Percentiles rank a stretch among this genome's conserved stretches.
These are phyloP conservation scores for Elsinoe fawcettii DNA, from an alignment of 2,329 filamentous ascomycete genomes.

Conservation along the genomic window DNA sequence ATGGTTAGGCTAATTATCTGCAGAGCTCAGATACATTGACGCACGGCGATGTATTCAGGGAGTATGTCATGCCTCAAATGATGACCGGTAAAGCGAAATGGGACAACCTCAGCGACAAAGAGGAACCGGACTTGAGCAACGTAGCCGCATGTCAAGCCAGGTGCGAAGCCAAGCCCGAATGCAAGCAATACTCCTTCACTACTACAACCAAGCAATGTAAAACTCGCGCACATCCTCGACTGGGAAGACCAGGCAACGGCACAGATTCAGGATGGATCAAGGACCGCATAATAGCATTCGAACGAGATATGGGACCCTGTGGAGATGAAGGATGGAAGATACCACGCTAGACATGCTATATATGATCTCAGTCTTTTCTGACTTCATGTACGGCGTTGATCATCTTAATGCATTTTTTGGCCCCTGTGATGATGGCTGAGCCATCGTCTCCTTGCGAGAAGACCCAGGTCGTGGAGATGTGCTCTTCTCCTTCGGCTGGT, in stretches of 20 bases:
- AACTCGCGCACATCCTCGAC: neutral
- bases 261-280: neutral
- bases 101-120: conserved; percentile 23
- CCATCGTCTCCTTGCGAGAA: neutral
- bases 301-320: neutral
- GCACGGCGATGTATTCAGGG: conserved; percentile 26
- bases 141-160: conserved; percentile 22
- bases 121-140: conserved; percentile 16
- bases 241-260: neutral
- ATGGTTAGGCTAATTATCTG: neutral
- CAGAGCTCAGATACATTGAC: neutral
- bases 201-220: neutral
- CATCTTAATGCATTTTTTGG: neutral
- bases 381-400: neutral
- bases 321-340: neutral
- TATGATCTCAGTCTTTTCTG: neutral
- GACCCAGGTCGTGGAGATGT: neutral
- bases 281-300: neutral
- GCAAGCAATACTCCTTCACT: conserved; percentile 22
- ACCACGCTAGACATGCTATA: no score
- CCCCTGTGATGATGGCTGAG: neutral
- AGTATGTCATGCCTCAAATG: conserved; percentile 24
- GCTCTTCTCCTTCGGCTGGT: neutral
- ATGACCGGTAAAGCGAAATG: conserved; percentile 20
- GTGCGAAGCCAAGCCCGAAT: conserved; percentile 21